Base-by-base conservation (phyloP, 768 basidiomycete genomes). In the Leccinum imitatum region DNA sequence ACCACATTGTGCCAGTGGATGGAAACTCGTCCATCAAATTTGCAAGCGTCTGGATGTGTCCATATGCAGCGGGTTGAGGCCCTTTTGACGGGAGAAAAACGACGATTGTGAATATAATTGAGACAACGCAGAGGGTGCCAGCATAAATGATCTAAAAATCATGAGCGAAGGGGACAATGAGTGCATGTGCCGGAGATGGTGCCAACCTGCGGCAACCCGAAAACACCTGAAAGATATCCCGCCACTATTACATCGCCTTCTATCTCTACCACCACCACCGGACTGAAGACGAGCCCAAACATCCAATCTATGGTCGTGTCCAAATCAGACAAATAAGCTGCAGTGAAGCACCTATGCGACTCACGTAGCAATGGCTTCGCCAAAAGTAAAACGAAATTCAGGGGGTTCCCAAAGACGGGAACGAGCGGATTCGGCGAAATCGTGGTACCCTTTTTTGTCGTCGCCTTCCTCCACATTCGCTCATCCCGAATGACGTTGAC, bases 11-110 rank as follows among this genome's bases (percentile, higher is more conserved):
- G 7, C 41, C n/a, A 19, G 41, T 2, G 1, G 67, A 58, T 17
- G 69, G 71, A 74, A 75, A 73, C 21, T 76, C 72, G 57, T 77
- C 75, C 23, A 76, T 64, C 57, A 75, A 56, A 54, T 75, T 74
- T 3, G 69, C 73, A 19, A 76, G 65, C n/a, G 70, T 76, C 53
- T 75, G 74, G 0, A 75, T 47, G 23, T 75, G 73, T 3, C 75
- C 74, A 27, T 75, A 76, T 14, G 71, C 63, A 9, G 66, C 70
- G 0, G 71, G 74, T 37, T 76, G 74, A 0, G 64, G 65, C 5
- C 71, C 71, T 14, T 33, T 59, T 5, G 65, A 68, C 47, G 21
- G 61, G 33, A 39, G 48, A 25, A 65, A 33, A 3, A 61, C 62
- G 35, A 66, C 30, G 13, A 31, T 33, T 0, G 59, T 63, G 19